A percentile compares a stretch with the other conserved stretches of the same genome.
phyloP scores from a whole-genome alignment of 768 basidiomycete genomes.

The Kwoniella bestiolae region DNA sequence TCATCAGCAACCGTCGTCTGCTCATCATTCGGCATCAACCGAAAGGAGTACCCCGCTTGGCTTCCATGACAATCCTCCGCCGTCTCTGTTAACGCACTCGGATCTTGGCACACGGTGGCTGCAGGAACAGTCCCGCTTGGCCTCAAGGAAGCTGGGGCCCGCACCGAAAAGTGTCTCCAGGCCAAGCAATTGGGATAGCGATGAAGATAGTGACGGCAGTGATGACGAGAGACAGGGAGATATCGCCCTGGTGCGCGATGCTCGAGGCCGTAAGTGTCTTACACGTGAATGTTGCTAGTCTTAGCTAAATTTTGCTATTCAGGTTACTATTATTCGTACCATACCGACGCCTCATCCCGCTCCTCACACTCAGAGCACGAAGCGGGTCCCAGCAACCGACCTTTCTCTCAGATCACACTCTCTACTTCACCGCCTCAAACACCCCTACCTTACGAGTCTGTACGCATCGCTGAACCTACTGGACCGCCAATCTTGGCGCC shows the following conservation, averaged over 20 bases:
- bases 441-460: constrained; percentile 23
- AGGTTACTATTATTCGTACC: constrained; percentile 57
- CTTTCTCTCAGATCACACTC: constrained; percentile 6
- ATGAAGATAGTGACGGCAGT: constrained; percentile 41
- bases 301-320: background rate
- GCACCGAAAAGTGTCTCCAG: background rate
- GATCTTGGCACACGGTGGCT: constrained; percentile 81
- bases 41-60: constrained; percentile 8
- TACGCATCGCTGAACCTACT: constrained; percentile 57
- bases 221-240: constrained; percentile 46
- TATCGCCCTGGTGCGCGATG: constrained; percentile 46
- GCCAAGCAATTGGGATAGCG: constrained; percentile 26
- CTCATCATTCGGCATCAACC: background rate
- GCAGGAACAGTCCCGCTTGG: constrained; percentile 75
- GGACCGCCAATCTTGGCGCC: constrained; percentile 62
- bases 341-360: constrained; percentile 32
- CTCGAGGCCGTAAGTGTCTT: constrained; percentile 50
- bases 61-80: constrained; percentile 32
- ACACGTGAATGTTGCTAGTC: background rate
- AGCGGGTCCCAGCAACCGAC: constrained; percentile 16
- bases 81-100: constrained; percentile 37
- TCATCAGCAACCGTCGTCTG: background rate
- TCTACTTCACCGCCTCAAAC: constrained; percentile 17
- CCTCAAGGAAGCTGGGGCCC: constrained; percentile 60
- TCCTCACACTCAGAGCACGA: constrained; percentile 13